Percentiles rank a stretch among this genome's conserved stretches.
These are phyloP conservation scores for Trypanosoma cruzi DNA, from an alignment of 208 protist species.

Conservation along the genomic window DNA sequence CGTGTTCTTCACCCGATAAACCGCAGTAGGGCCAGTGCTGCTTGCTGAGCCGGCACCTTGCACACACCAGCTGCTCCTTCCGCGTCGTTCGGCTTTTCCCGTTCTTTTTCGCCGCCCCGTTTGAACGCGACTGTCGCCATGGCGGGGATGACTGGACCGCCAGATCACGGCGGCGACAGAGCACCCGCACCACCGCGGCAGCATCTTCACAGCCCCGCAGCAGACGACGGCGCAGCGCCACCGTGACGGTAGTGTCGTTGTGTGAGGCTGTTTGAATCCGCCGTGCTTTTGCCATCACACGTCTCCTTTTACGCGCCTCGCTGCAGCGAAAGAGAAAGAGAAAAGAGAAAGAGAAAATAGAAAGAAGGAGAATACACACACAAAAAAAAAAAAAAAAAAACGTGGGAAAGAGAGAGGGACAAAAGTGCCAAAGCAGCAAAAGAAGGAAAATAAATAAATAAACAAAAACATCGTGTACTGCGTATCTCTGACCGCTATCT, in stretches of 20 bases:
- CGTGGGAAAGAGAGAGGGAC: not conserved
- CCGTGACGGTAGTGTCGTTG: not conserved
- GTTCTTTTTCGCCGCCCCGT: not conserved
- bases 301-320: not conserved
- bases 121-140: not conserved
- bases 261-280: not conserved
- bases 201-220: not conserved
- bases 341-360: constrained; percentile 20
- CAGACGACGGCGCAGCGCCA: constrained; percentile 13
- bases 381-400: constrained; percentile 9
- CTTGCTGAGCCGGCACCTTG: constrained; percentile 44
- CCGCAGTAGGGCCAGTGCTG: constrained; percentile 71
- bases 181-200: constrained; percentile 8
- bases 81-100: not conserved
- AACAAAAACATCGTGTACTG: not conserved
- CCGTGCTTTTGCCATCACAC: not conserved
- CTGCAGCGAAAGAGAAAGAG: not conserved
- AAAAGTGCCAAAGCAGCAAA: not conserved
- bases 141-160: not conserved
- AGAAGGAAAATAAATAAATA: no score
- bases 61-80: constrained; percentile 37
- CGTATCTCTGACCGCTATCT: constrained; percentile 32
- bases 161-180: not conserved
- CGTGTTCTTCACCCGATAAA: constrained; percentile 52
- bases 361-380: not conserved